Evolutionary conservation across 2,329 filamentous ascomycete genomes (phyloP), one percentile per base, ranked within the genome.

Genomic region (Cordyceps farinosa): DNA sequence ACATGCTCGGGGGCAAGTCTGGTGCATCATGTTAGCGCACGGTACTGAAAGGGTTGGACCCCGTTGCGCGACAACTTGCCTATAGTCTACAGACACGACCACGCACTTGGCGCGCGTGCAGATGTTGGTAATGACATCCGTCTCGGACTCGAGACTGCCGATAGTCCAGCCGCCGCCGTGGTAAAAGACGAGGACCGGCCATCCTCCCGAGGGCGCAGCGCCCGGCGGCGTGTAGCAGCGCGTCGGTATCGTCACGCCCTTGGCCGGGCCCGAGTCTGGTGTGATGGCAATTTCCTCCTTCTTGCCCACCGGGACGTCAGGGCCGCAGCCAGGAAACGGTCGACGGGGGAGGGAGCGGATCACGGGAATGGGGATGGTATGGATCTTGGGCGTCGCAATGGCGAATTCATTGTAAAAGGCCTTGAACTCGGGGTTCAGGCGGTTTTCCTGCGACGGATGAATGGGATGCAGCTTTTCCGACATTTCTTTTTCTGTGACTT

Each of bases 101-200:
- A 67, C 57, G 44, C 64, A 66, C 22, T 60, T 58, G 44, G 62
- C 61, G 5, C 62, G 55, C 2, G 60, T 47, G 63, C 80, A 81
- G 5, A 83, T 68, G 66, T 81, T 78, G 36, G 79, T 78, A 65
- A 79, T 81, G 3, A 82, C 75, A 22, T 73, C 73, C 66, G 82
- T 81, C 69, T 83, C 81, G 0, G 79, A 81, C 57, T 81, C 74
- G 34, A 82, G 79, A 56, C 80, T 79, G 1, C 80, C 81, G 47
- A 82, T 63, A 4, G 82, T 79, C 79, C 79, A 83, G 5, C 80
- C 81, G 2, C 81, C 81, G 15, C 80, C 80, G 65, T 83, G 81
- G 65, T 76, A 79, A 67, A 81, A 83, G 6, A 82, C 65, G 69
- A 81, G 75, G 8, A 79, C 75, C 2, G 80, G 80, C 80, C 80